Conservation (phyloP, 257 asterid species). For the Misopates orontium region DNA sequence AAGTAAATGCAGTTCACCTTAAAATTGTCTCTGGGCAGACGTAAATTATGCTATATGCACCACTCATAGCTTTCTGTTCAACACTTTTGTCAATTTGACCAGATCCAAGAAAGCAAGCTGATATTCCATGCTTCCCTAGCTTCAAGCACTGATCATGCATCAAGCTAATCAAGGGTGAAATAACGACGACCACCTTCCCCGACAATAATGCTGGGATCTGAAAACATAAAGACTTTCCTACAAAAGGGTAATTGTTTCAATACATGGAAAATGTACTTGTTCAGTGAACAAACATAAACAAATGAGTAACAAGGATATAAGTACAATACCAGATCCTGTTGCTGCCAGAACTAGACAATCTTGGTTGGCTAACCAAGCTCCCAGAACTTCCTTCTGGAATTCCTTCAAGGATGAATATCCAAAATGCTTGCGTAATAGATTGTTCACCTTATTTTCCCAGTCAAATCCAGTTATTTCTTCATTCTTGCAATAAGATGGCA, state of each 20-base stretch:
- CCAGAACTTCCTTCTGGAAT: slow-evolving; percentile 71
- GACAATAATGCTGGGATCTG: slow-evolving; percentile 74
- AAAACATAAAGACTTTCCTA: slow-evolving; percentile 79
- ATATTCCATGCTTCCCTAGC: slow-evolving; percentile 64
- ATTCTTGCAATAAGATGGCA: slow-evolving; percentile 32
- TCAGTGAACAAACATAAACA: slow-evolving; percentile 5
- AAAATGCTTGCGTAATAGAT: slow-evolving; percentile 47
- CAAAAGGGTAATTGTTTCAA: slow-evolving; percentile 28
- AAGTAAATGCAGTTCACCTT: slow-evolving; percentile 38
- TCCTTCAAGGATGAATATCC: slow-evolving; percentile 59
- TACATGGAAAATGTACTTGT: slow-evolving; percentile 20
- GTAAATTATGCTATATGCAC: slow-evolving; percentile 60
- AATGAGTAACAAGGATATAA: slow-evolving; percentile 14
- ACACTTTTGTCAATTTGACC: slow-evolving; percentile 74
- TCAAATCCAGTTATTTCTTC: slow-evolving; percentile 41
- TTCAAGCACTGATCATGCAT: slow-evolving; percentile 89
- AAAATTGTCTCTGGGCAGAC: slow-evolving; percentile 83
- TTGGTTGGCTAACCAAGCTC: slow-evolving; percentile 58
- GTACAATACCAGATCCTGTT: slow-evolving; percentile 69
- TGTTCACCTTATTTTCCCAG: slow-evolving; percentile 50
- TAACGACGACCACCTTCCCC: slow-evolving; percentile 74
- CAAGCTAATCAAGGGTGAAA: slow-evolving; percentile 85
- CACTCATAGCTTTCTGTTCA: slow-evolving; percentile 71
- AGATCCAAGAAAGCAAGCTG: slow-evolving; percentile 91
- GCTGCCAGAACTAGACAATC: slow-evolving; percentile 81